Percentiles rank a stretch among this genome's conserved stretches.
Evolutionary conservation across 2,329 filamentous ascomycete species (phyloP).

Genomic region (Curvularia lunata): DNA sequence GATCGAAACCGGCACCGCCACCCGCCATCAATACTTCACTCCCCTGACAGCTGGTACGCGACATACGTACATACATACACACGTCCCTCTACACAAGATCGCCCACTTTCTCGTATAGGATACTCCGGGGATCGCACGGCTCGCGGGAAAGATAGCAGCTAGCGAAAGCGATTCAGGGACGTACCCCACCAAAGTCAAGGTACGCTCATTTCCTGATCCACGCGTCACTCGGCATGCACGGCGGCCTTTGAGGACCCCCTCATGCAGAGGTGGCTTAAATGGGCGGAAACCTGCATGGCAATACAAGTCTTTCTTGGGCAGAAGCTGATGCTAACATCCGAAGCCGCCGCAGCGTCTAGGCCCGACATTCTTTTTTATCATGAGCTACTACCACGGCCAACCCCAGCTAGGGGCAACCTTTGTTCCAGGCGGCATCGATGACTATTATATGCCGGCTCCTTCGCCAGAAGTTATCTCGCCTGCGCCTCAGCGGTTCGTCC

Average conservation of each 20-base stretch:
- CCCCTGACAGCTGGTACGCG: conserved; percentile 6
- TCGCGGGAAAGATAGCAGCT: conserved; percentile 23
- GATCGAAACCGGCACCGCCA: background rate
- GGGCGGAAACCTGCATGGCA: conserved; percentile 22
- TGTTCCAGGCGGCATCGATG: conserved; percentile 70
- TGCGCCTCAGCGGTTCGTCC: conserved; percentile 69
- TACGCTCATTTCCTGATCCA: conserved; percentile 31
- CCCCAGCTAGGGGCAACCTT: conserved; percentile 64
- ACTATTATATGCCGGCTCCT: conserved; percentile 67
- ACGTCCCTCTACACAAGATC: conserved; percentile 5
- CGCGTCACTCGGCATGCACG: conserved; percentile 32
- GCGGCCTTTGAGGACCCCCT: conserved; percentile 28
- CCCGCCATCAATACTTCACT: background rate
- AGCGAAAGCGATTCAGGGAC: conserved; percentile 26
- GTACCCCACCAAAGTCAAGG: conserved; percentile 37
- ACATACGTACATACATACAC: conserved; percentile 1
- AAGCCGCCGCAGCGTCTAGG: conserved; percentile 18
- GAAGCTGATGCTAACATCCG: conserved; percentile 36
- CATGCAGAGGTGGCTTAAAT: conserved; percentile 21
- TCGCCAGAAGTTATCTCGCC: conserved; percentile 71
- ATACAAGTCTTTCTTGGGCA: conserved; percentile 27
- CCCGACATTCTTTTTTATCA: conserved; percentile 27
- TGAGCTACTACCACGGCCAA: conserved; percentile 48
- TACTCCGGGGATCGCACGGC: conserved; percentile 18
- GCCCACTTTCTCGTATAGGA: conserved; percentile 17